Conservation (phyloP, 768 basidiomycete species). For the Gelatoporia subvermispora region DNA sequence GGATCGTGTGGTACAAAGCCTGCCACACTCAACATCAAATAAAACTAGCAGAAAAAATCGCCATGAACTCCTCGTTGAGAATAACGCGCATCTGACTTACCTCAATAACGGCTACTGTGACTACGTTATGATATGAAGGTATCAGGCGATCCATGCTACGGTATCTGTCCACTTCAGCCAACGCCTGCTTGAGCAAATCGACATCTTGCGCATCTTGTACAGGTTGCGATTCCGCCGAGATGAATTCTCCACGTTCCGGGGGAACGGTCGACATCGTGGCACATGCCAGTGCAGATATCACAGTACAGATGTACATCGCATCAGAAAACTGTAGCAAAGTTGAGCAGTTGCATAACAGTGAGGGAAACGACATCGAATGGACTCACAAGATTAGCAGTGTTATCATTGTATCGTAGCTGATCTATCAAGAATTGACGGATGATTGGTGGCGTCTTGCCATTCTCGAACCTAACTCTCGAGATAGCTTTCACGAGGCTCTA, state of each 20-base stretch:
- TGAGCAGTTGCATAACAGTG: background rate
- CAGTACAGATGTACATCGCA: slow-evolving; percentile 81
- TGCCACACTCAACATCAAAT: slow-evolving; percentile 71
- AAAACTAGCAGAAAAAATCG: slow-evolving; percentile 49
- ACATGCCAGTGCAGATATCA: slow-evolving; percentile 79
- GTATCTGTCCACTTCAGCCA: slow-evolving; percentile 85
- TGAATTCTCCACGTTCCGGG: slow-evolving; percentile 76
- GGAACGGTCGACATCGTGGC: slow-evolving; percentile 72
- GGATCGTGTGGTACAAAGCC: slow-evolving; percentile 75
- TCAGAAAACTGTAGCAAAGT: slow-evolving; percentile 70
- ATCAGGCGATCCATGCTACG: slow-evolving; percentile 93
- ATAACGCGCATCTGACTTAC: slow-evolving; percentile 36
- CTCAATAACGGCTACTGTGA: slow-evolving; percentile 88
- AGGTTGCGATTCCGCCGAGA: slow-evolving; percentile 59
- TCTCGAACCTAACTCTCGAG: slow-evolving; percentile 80
- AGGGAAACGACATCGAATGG: background rate
- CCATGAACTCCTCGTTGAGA: background rate
- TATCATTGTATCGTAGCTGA: slow-evolving; percentile 93
- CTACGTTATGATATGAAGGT: slow-evolving; percentile 89
- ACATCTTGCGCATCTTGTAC: slow-evolving; percentile 67
- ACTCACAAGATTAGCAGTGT: slow-evolving; percentile 82
- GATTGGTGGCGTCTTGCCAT: slow-evolving; percentile 80
- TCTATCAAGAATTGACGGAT: slow-evolving; percentile 88
- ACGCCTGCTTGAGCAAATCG: slow-evolving; percentile 66
- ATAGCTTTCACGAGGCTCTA: slow-evolving; percentile 80